Evolutionary conservation across 768 basidiomycete species (phyloP).

Genomic region (Suillus ampliporus): DNA sequence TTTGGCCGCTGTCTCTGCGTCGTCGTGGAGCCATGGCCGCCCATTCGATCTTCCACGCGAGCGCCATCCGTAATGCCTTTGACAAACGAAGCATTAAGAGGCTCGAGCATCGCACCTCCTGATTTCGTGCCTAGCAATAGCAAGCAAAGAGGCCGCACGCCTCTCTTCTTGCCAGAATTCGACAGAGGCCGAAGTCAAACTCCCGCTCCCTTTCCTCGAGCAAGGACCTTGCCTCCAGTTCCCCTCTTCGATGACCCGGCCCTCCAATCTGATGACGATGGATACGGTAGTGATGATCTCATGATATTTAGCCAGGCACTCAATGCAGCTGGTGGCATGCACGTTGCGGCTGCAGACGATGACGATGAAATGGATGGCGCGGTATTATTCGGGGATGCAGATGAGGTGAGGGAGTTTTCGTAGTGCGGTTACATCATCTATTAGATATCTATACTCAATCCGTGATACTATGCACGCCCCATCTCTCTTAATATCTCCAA

Average conservation of each 20-base stretch:
- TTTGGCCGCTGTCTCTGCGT: slow-evolving; percentile 78
- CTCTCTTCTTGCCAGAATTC: slow-evolving; percentile 76
- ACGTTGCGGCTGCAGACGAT: slow-evolving; percentile 67
- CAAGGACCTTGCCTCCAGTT: slow-evolving; percentile 43
- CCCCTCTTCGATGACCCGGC: slow-evolving; percentile 45
- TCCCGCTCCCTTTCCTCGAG: slow-evolving; percentile 39
- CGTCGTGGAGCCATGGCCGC: slow-evolving; percentile 83
- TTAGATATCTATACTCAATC: slow-evolving; percentile 12
- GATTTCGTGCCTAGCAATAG: slow-evolving; percentile 29
- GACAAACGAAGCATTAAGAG: slow-evolving; percentile 29
- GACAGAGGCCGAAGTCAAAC: slow-evolving; percentile 48
- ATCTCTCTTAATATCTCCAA: slow-evolving; percentile 80
- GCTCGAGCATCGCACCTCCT: slow-evolving; percentile 41
- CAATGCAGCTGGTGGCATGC: slow-evolving; percentile 58
- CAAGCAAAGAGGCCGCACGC: slow-evolving; percentile 55
- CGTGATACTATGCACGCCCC: slow-evolving; percentile 59
- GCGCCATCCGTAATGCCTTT: slow-evolving; percentile 38
- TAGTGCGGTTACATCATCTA: slow-evolving; percentile 24
- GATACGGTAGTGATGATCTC: slow-evolving; percentile 58
- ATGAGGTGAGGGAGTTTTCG: slow-evolving; percentile 70
- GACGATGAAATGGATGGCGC: slow-evolving; percentile 79
- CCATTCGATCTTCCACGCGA: slow-evolving; percentile 45
- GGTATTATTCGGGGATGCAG: slow-evolving; percentile 82
- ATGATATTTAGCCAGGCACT: slow-evolving; percentile 79
- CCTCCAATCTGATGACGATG: slow-evolving; percentile 37